Evolutionary conservation across 2,329 filamentous ascomycete species (phyloP).

Genomic region (Paecilomyces fulvus): DNA sequence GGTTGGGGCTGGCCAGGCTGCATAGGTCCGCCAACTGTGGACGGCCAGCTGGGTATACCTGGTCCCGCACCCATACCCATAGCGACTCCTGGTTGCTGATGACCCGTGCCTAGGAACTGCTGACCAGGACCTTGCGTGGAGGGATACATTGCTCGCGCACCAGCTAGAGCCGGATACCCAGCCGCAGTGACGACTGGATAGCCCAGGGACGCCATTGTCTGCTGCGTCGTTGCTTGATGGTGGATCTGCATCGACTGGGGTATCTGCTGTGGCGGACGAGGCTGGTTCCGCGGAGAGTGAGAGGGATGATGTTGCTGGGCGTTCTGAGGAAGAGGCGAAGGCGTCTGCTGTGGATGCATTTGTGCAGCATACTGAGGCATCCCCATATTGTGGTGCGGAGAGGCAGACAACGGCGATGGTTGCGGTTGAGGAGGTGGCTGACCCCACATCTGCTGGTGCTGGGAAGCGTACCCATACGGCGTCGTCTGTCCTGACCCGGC

Average conservation of each 20-base stretch:
- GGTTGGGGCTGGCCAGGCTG: constrained; percentile 30
- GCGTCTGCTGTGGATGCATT: constrained; percentile 30
- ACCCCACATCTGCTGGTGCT: constrained; percentile 62
- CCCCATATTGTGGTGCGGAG: constrained; percentile 29
- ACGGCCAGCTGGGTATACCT: constrained; percentile 30
- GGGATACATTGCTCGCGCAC: constrained; percentile 29
- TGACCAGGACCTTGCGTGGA: constrained; percentile 26
- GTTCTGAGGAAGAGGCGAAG: constrained; percentile 28
- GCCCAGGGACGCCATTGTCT: constrained; percentile 28
- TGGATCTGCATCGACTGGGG: constrained; percentile 29
- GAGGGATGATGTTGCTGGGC: constrained; percentile 27
- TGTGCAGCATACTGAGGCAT: constrained; percentile 34
- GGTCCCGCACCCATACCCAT: constrained; percentile 27
- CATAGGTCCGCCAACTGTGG: constrained; percentile 24
- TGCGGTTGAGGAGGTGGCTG: constrained; percentile 56
- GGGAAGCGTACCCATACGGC: constrained; percentile 47
- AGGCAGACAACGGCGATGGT: constrained; percentile 43
- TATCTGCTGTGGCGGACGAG: constrained; percentile 29
- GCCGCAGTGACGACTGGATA: constrained; percentile 25
- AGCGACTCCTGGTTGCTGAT: constrained; percentile 27
- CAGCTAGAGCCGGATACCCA: constrained; percentile 25
- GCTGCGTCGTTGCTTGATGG: constrained; percentile 23
- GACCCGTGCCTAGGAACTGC: constrained; percentile 24
- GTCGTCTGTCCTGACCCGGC: constrained; percentile 39
- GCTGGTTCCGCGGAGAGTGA: constrained; percentile 36